Conservation (phyloP, 768 basidiomycete genomes). For the Lentinula detonsa region DNA sequence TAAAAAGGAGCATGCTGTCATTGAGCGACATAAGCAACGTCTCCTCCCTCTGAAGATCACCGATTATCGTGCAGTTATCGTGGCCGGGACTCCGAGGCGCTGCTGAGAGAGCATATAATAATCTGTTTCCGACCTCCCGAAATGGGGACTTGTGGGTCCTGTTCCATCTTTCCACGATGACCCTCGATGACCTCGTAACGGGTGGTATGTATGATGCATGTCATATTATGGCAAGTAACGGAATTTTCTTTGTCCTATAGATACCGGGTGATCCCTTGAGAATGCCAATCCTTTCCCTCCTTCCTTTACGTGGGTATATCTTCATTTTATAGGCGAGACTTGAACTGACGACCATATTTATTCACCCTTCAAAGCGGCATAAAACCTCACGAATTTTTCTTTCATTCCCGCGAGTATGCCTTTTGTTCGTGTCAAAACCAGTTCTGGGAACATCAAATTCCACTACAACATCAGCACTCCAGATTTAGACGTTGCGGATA, state of each 20-base stretch:
- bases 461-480: slow-evolving; percentile 34
- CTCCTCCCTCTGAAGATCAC: not conserved
- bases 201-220: not conserved
- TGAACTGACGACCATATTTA: not conserved
- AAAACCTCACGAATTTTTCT: not conserved
- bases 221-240: not conserved
- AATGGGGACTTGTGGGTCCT: not conserved
- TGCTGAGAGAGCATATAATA: not conserved
- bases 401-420: not conserved
- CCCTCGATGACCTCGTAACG: not conserved
- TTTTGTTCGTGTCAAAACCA: not conserved
- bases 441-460: slow-evolving; percentile 8
- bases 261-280: not conserved
- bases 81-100: not conserved
- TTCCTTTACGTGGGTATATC: not conserved
- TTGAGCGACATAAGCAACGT: too few species aligned
- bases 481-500: slow-evolving; percentile 18
- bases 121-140: not conserved
- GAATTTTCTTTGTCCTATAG: not conserved
- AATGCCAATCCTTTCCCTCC: not conserved
- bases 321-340: not conserved
- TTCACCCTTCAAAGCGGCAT: not conserved
- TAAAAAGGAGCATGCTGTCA: too few species aligned
- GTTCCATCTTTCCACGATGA: not conserved
- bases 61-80: not conserved